Base-by-base conservation (phyloP, 495 filamentous ascomycete genomes). In the Penicillium goetzii region DNA sequence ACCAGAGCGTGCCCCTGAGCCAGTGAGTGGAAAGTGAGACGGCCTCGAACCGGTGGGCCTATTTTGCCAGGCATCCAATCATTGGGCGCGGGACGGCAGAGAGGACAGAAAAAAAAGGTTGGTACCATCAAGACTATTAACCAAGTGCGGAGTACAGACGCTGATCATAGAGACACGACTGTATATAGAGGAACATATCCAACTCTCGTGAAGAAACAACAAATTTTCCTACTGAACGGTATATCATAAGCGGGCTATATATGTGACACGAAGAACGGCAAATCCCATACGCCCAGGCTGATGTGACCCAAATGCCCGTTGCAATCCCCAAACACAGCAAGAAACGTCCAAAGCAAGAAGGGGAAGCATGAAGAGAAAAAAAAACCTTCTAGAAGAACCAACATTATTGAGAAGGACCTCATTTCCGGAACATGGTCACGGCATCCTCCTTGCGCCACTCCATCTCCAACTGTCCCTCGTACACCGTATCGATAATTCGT, bases 361-460 rank as follows among this genome's bases (percentile, higher is more conserved):
- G 50, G 36, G 32, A 58, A 58, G 9, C 30, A 32, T 32, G 30
- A 32, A 8, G 5, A 62, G 36, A 60, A 23, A 60, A 38, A 61
- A 47, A 15, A 40, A 45, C 12, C 4, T 8, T 8, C 2, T 21
- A 47, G 19, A 49, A 45, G 40, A 9, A 32, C 49, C 47, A 41
- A 36, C 30, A 56, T 59, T 52, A 60, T 58, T 51, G 25, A 60
- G 15, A 1, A 53, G 25, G 50, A n/a, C 41, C 61, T 72, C 66
- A 80, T 67, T 71, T 77, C 67, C 77, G 80, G 68, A 89, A 88
- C 66, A 82, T 83, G 8, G 77, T 72, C 58, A 72, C 70, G 11
- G 83, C 80, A 67, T 89, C 85, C 58, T 86, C 84, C 71, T 81
- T 81, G 64, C 77, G 82, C 84, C 85, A 88, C 34, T 86, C 85